These are phyloP conservation scores for Diaporthe velutina DNA, from an alignment of 2,329 filamentous ascomycete species.

Conservation along the genomic window DNA sequence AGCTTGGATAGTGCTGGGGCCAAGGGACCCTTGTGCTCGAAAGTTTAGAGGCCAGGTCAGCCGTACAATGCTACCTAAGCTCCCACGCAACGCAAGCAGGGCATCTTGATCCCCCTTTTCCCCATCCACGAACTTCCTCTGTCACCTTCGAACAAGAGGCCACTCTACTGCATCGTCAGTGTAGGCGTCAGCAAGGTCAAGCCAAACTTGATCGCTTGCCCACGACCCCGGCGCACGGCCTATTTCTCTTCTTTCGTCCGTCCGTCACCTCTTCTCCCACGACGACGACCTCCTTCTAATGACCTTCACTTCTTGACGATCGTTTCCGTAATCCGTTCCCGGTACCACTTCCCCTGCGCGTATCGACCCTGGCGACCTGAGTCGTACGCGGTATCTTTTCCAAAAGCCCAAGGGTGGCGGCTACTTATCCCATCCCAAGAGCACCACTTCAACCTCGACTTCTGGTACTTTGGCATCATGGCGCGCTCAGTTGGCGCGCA, in stretches of 20 bases:
- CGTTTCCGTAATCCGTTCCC: constrained; percentile 48
- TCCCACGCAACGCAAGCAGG: constrained; percentile 11
- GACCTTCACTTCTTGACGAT: constrained; percentile 57
- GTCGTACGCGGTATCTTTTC: constrained; percentile 17
- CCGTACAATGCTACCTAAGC: constrained; percentile 29
- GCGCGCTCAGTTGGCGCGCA: constrained; percentile 55
- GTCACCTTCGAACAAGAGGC: constrained; percentile 31
- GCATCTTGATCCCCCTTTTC: constrained; percentile 39
- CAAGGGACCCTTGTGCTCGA: constrained; percentile 3
- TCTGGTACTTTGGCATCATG: constrained; percentile 48
- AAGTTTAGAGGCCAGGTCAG: constrained; percentile 29
- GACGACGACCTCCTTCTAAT: constrained; percentile 55
- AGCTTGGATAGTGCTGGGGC: not conserved
- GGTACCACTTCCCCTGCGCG: not conserved
- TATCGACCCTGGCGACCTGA: constrained; percentile 20
- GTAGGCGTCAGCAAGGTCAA: constrained; percentile 35
- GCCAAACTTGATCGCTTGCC: constrained; percentile 23
- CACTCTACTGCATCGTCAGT: constrained; percentile 31
- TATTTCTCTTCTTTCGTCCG: constrained; percentile 42
- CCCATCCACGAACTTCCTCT: constrained; percentile 28
- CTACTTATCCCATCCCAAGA: constrained; percentile 15
- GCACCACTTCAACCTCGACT: not conserved
- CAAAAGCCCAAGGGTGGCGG: not conserved
- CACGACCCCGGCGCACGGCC: constrained; percentile 30
- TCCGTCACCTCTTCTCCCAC: constrained; percentile 42